Base-by-base conservation (phyloP, 441 rosid genomes). In the Gossypium davidsonii region DNA sequence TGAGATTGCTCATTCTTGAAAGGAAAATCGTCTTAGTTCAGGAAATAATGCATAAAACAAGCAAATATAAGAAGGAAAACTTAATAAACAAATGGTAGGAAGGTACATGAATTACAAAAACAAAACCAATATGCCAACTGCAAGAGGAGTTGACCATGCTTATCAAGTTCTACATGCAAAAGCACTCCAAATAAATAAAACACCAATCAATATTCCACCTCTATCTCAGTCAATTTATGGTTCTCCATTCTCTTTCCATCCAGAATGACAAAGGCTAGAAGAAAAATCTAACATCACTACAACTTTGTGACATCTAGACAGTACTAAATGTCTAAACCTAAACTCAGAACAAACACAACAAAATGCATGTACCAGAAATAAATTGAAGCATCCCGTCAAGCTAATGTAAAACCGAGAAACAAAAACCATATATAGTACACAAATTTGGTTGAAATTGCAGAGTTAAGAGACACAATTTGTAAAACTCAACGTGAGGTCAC, bases 1-100 rank as follows among this genome's bases (percentile, higher is more conserved):
- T 71, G 63, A 7, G 71, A 55, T 80, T 82, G 83, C 68, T 83
- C 86, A 77, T 83, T 79, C 51, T 48, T 44, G 57, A 78, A 56
- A 64, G 65, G 70, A 65, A 46, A 64, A 46, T 11, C 11, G 44
- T 57, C 15, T 53, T 56, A 77, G 72, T 74, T 74, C 65, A 62
- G 15, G 71, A 61, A 72, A 57, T 53, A 75, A 72, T 70, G 34
- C 17, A 25, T 34, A 68, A 56, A 64, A 14, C 23, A 75, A 51
- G 46, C 42, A 31, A 17, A 71, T 58, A 55, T 44, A 20, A 57
- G n/a, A 65, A 65, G 12, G 44, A 71, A 44, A 51, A 67, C 8
- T 49, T 46, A 49, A 49, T 8, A 49, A 67, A 23, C 28, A 68
- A 17, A 28, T 10, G 46, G 12, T 31, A 17, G 14, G 52, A 61